Percentiles rank a stretch among this genome's conserved stretches.
Evolutionary conservation across 148 eudicot genomes (phyloP).

Genomic region (Simmondsia chinensis): DNA sequence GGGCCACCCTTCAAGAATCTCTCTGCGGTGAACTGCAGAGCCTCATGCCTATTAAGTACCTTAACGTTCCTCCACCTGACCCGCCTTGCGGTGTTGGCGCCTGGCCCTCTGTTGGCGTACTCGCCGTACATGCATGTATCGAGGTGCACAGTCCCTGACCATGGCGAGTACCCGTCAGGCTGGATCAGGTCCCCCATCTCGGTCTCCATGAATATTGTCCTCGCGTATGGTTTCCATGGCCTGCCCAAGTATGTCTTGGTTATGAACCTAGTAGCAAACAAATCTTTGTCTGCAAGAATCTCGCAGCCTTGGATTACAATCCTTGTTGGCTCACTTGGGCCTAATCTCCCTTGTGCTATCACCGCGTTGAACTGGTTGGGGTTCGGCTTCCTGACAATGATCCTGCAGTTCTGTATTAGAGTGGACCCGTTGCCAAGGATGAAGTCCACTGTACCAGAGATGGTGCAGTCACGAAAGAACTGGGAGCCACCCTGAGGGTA

Average conservation of each 20-base stretch:
- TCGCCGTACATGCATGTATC: neutral
- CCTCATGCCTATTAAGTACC: conserved; percentile 16
- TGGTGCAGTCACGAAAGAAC: neutral
- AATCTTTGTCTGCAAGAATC: conserved; percentile 20
- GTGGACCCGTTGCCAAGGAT: conserved; percentile 4
- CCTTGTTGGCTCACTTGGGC: conserved; percentile 1
- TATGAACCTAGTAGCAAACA: conserved; percentile 8
- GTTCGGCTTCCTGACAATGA: conserved; percentile 19
- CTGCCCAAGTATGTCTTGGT: conserved; percentile 8
- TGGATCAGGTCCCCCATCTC: conserved; percentile 18
- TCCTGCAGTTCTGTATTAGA: conserved; percentile 24
- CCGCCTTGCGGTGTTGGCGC: neutral
- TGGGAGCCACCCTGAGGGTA: neutral
- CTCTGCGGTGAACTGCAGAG: conserved; percentile 14
- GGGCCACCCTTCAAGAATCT: conserved; percentile 12
- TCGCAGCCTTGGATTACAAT: conserved; percentile 30
- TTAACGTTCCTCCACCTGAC: conserved; percentile 5
- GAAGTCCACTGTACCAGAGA: neutral
- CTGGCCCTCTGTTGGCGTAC: neutral
- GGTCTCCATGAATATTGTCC: conserved; percentile 10
- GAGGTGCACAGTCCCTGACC: conserved; percentile 11
- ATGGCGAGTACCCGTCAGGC: conserved; percentile 31
- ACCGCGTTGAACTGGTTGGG: conserved; percentile 21
- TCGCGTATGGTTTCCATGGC: neutral
- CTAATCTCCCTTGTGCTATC: conserved; percentile 28